Evolutionary conservation across 805 yeast species (phyloP).

Genomic region (Dipodascopsis uninucleata): DNA sequence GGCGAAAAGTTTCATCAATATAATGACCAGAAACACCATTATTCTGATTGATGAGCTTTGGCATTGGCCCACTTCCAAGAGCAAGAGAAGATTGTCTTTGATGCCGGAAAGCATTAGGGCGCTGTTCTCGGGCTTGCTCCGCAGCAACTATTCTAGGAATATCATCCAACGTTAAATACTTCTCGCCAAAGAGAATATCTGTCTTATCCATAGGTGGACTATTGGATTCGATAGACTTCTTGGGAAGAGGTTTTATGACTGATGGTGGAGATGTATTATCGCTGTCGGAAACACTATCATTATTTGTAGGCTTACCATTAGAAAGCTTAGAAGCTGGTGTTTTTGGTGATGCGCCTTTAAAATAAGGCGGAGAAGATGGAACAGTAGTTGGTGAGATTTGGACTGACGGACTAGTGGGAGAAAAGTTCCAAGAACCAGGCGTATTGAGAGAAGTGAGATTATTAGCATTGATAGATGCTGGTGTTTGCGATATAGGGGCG

Average conservation of each 20-base stretch:
- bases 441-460: too few relatives aligned
- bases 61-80: conserved; percentile 11
- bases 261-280: too few relatives aligned
- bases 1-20: too few relatives aligned
- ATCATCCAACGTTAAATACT: conserved; percentile 87
- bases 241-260: neutral
- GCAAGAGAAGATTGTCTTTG: conserved; percentile 14
- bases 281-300: too few relatives aligned
- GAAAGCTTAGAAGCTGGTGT: neutral
- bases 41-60: conserved; percentile 15
- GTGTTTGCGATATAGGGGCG: too few relatives aligned
- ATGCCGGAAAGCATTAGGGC: conserved; percentile 88
- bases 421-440: too few relatives aligned
- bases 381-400: neutral
- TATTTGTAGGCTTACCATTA: too few relatives aligned
- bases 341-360: neutral
- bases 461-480: too few relatives aligned
- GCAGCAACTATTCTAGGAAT: conserved; percentile 96
- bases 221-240: neutral
- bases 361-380: neutral
- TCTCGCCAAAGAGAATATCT: conserved; percentile 44
- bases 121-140: conserved; percentile 88
- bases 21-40: conserved; percentile 1
- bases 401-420: too few relatives aligned
- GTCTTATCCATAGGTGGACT: conserved; percentile 10